phyloP scores from a whole-genome alignment of 495 filamentous ascomycete genomes.

The Aspergillus avenaceus region DNA sequence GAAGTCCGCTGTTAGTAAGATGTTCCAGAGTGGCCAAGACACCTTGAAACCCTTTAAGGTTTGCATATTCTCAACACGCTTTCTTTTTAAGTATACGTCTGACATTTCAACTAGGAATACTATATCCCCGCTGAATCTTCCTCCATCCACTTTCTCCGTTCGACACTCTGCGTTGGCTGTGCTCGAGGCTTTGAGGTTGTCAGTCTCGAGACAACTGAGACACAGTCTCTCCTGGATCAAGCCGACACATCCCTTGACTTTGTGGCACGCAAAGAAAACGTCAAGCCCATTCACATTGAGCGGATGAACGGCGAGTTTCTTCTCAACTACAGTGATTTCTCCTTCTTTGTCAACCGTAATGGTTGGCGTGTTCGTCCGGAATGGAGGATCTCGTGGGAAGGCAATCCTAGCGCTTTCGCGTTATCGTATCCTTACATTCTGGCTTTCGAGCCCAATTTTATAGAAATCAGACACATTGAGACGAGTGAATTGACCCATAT shows the following conservation, averaged over 20 bases:
- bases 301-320: constrained; percentile 95
- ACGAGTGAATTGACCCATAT: constrained; percentile 88
- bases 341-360: constrained; percentile 98
- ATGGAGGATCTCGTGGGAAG: constrained; percentile 98
- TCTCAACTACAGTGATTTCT: constrained; percentile 96
- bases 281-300: constrained; percentile 97
- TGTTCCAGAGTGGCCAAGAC: constrained; percentile 92
- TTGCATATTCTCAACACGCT: constrained; percentile 20
- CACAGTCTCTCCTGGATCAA: constrained; percentile 93
- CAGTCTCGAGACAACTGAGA: constrained; percentile 92
- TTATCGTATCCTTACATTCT: constrained; percentile 93
- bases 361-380: constrained; percentile 95
- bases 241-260: constrained; percentile 98
- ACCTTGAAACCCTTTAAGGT: constrained; percentile 92
- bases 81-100: too few species aligned
- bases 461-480: constrained; percentile 93
- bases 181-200: constrained; percentile 96
- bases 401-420: constrained; percentile 83
- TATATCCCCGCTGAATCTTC: constrained; percentile 96
- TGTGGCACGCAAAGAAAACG: constrained; percentile 84
- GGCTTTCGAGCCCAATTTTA: constrained; percentile 98
- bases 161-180: constrained; percentile 94
- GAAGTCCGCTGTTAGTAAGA: constrained; percentile 87
- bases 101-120: constrained; percentile 60
- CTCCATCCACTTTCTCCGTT: constrained; percentile 95